Conservation (phyloP, 2,329 filamentous ascomycete genomes). For the Penicillium digitatum region DNA sequence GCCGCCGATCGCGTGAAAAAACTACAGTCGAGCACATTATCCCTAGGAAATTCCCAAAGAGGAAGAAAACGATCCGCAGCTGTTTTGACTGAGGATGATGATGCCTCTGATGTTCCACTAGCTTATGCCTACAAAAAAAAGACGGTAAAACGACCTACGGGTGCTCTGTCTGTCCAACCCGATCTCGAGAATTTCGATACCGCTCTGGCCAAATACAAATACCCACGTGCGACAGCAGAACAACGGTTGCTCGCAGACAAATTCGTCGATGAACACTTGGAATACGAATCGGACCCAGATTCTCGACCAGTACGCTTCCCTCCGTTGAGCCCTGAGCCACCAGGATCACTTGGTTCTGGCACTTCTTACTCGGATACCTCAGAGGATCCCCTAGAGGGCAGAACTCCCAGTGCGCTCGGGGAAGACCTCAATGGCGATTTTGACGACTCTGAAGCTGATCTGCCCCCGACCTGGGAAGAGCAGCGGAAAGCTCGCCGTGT, state of each 20-base stretch:
- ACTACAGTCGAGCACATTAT: conserved; percentile 49
- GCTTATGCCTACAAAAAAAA: conserved; percentile 53
- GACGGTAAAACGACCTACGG: conserved; percentile 44
- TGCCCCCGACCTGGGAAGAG: conserved; percentile 15
- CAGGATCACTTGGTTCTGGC: background rate
- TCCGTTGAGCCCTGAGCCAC: background rate
- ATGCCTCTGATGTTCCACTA: conserved; percentile 49
- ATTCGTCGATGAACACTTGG: conserved; percentile 11
- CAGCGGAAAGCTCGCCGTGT: conserved; percentile 23
- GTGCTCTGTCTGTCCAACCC: conserved; percentile 38
- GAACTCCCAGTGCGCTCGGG: background rate
- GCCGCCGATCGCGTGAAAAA: conserved; percentile 47
- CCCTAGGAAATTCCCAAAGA: conserved; percentile 33
- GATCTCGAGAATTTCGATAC: conserved; percentile 43
- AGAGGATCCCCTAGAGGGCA: conserved; percentile 16
- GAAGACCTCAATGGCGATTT: background rate
- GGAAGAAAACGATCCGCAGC: conserved; percentile 44
- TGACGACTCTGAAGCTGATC: conserved; percentile 3
- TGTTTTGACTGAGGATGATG: conserved; percentile 33
- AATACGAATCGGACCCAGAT: conserved; percentile 7
- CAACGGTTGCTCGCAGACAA: conserved; percentile 25
- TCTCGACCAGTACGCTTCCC: background rate
- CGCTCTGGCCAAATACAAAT: conserved; percentile 52
- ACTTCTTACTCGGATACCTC: conserved; percentile 12
- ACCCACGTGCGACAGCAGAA: conserved; percentile 35